Base-by-base conservation (phyloP, 768 basidiomycete species). In the Fomitopsis pulvina region DNA sequence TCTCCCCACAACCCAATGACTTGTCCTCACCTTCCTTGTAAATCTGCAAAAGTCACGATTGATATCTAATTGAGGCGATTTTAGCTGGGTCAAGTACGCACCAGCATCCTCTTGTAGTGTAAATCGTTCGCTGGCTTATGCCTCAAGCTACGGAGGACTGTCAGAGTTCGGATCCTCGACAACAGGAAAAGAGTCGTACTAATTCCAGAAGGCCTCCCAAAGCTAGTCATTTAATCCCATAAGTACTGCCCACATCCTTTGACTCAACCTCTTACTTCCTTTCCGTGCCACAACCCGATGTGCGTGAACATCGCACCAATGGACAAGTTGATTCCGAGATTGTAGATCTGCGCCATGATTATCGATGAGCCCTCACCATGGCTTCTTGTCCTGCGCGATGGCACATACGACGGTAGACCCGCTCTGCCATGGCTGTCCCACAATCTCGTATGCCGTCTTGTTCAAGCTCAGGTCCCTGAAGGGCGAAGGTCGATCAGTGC, bases 241-340 rank as follows among this genome's bases (percentile, higher is more conserved):
- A 6, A 37, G 34, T 18, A 4, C 14, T 18, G 4, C 4, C 10
- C 20, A 8, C 41, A 22, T n/a, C 6, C 4, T 9, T 37, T 16
- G 34, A 16, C 14, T 7, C 34, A 37, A 29, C 3, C 4, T 21
- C 28, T 34, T 34, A 46, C 45, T 32, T 64, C 60, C 29, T 57
- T 46, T 27, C 62, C 56, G 46, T 66, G 57, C 59, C 63, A 65
- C 24, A 65, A 54, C 28, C 56, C 41, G 24, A 65, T 56, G 49
- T 60, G 62, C 2, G 57, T 47, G 39, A 54, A 57, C 20, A 47
- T 52, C 8, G 59, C 52, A 8, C 59, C 57, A 10, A 60, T 49
- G 26, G 59, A 54, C 16, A 60, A 50, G 45, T 60, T 60, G 14
- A 57, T 28, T 6, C 45, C 45, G 10, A 46, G 27, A 22, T 32